Evolutionary conservation across 2,329 filamentous ascomycete species (phyloP), one percentile per base, ranked within the genome.

Genomic region (Cordyceps cateniannulata): DNA sequence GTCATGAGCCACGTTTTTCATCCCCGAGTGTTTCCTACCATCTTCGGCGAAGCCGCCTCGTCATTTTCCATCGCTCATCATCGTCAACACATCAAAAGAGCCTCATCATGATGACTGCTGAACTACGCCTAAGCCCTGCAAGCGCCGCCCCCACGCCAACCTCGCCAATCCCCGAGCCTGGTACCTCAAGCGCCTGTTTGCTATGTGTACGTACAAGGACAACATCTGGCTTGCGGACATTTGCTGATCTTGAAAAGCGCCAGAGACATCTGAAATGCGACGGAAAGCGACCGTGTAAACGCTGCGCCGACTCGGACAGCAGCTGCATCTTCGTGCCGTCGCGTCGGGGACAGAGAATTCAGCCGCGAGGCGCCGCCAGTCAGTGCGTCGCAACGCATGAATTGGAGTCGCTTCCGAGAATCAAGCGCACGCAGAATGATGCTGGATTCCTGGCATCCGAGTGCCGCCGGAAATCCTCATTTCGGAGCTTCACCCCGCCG

Each of bases 181-280:
- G 12, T 7, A 20, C 32, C 20, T 29, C 55, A 3, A 29, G 20
- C 14, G 56, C 56, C 7, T 59, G 56, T 25, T 12, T 59, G 7
- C 24, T 29, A 29, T 59, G 56, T 6, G 56, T 59, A 38, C 29
- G 56, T 25, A 16, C 9, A 22, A 18, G 18, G 38, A 3, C 38
- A 40, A 3, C 38, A 40, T 6, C 18, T 40, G 8, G 4, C 20
- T 32, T 7, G 8, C 32, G 22, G 2, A 1, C 7, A 0, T 29
- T 29, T 20, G 10, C 24, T 58, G 14, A 58, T 38, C 18, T 6
- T 8, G n/a, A 12, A 14, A 48, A 58, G 56, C 56, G 56, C 14
- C 35, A 51, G 24, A 14, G 56, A 59, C 56, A 59, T 51, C 24
- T 59, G 5, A 51, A 51, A 45, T 59, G 56, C 16, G 47, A 59